Percentiles rank a stretch among this genome's conserved stretches.
These are phyloP conservation scores for Pterocarpus santalinus DNA, from an alignment of 306 rosid species.

Conservation along the genomic window DNA sequence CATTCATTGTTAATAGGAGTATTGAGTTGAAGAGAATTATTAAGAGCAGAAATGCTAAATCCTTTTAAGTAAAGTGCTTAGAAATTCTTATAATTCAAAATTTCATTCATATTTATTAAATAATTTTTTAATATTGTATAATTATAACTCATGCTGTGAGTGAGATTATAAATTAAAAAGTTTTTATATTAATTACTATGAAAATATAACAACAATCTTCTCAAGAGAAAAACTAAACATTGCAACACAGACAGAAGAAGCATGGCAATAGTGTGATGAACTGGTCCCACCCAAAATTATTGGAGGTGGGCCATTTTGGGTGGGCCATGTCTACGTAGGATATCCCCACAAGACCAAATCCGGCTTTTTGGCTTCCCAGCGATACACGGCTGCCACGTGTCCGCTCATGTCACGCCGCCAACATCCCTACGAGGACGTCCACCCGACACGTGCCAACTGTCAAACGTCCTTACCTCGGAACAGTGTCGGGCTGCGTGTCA, in stretches of 20 bases:
- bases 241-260: neutral
- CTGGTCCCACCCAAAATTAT: conserved; percentile 42
- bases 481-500: neutral
- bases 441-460: conserved; percentile 47
- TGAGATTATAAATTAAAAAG: no score
- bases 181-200: no score
- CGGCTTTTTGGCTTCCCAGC: neutral
- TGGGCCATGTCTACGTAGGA: neutral
- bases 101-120: no score
- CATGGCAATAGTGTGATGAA: neutral
- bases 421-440: conserved; percentile 37
- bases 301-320: conserved; percentile 18
- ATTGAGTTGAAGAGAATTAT: no score
- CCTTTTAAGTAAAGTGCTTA: no score
- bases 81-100: no score
- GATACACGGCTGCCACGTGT: conserved; percentile 25
- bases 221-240: no score
- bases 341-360: neutral
- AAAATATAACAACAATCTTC: no score
- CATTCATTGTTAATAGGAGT: no score
- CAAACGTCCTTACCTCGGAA: conserved; percentile 50
- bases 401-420: conserved; percentile 50
- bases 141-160: no score
- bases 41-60: no score
- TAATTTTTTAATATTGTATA: no score